Base-by-base conservation (phyloP, 2,329 filamentous ascomycete species). In the Mycosphaerella sp. region DNA sequence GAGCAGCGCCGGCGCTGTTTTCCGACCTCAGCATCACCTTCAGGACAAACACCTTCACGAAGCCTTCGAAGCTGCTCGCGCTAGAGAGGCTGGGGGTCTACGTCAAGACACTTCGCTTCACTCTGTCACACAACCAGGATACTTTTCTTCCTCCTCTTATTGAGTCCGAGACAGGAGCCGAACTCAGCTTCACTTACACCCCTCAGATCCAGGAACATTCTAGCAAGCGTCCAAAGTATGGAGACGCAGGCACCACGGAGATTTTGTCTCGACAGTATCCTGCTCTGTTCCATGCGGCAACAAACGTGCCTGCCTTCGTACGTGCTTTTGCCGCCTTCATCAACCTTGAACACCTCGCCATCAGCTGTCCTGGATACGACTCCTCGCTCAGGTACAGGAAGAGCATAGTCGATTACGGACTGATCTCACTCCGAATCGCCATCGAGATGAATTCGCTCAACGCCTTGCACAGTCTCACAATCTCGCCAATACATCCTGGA, bases 81-180 rank as follows among this genome's bases (percentile, higher is more conserved):
- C 76, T 95, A 51, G 79, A 82, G 53, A 79, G 86, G 54, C 83
- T 95, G 62, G 89, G 89, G 51, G 82, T 83, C 59, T 81, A 91
- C 68, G 79, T 94, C 62, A 82, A 87, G 69, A 84, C 84, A 53
- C 75, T 95, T 48, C 86, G 80, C 51, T 94, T 95, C 71, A 78
- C 77, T 65, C 79, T 94, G 59, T 79, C 87, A 25, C 88, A 94
- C 70, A 82, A 81, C 5, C 73, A 80, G n/a, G 80, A 86, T 47
- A 93, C 87, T 37, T 90, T 90, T 65, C 76, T 95, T 7, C 86
- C 89, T 13, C 89, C 89, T n/a, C 78, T 95, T 41, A 77, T 95
- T 35, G 85, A 94, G 65, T 86, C 87, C 3, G 68, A 77, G 56
- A 89, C 83, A 8, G 88, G 89, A 39, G 80, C 81, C 56, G 87